Conservation (phyloP, 2,329 filamentous ascomycete species). For the Fusarium circinatum region DNA sequence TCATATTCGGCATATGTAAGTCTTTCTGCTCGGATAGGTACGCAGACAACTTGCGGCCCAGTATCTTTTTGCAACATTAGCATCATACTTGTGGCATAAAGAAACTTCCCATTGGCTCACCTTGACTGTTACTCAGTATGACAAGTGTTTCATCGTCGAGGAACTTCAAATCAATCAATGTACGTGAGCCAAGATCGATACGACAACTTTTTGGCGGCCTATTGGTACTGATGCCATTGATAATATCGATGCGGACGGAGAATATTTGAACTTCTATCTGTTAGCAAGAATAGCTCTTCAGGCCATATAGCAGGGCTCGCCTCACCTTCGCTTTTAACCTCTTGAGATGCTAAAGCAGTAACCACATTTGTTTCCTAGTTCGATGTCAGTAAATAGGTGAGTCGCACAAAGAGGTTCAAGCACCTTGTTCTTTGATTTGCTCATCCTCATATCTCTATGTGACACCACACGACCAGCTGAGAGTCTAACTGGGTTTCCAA, state of each 20-base stretch:
- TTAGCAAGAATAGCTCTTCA: background rate
- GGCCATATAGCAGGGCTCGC: too few species aligned
- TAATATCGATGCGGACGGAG: slow-evolving; percentile 60
- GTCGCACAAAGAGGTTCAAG: slow-evolving; percentile 16
- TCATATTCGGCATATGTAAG: slow-evolving; percentile 53
- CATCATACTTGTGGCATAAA: background rate
- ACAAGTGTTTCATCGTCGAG: slow-evolving; percentile 70
- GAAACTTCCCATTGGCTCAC: slow-evolving; percentile 41
- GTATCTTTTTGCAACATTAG: slow-evolving; percentile 38
- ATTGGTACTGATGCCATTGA: slow-evolving; percentile 68
- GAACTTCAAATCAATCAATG: slow-evolving; percentile 74
- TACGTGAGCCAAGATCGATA: slow-evolving; percentile 55
- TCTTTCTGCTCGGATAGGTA: slow-evolving; percentile 52
- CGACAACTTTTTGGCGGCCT: slow-evolving; percentile 52
- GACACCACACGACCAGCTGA: slow-evolving; percentile 56
- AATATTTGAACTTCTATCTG: slow-evolving; percentile 65
- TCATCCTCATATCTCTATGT: slow-evolving; percentile 69
- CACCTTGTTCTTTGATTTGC: slow-evolving; percentile 48
- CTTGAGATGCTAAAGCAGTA: slow-evolving; percentile 55
- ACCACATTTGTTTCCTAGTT: slow-evolving; percentile 52
- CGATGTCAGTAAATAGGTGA: slow-evolving; percentile 18
- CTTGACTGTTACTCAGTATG: slow-evolving; percentile 61
- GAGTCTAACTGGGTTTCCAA: slow-evolving; percentile 65
- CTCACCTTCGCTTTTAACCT: slow-evolving; percentile 51
- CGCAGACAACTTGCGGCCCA: slow-evolving; percentile 42